Conservation (phyloP, 805 yeast genomes). For the Saccharomycopsis vini region DNA sequence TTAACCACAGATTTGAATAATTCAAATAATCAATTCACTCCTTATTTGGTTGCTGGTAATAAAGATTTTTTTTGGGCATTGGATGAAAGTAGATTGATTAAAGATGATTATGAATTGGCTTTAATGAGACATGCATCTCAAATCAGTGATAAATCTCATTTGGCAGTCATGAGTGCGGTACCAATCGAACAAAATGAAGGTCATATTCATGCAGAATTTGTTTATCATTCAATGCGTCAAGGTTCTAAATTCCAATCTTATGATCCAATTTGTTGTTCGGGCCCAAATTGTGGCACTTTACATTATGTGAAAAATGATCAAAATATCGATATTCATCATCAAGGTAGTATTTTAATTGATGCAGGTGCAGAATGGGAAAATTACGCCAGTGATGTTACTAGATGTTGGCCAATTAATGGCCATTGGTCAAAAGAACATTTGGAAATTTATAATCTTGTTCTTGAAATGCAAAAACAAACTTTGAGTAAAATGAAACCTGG, state of each 20-base stretch:
- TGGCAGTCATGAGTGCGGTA: slow-evolving; percentile 85
- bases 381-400: slow-evolving; percentile 88
- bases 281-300: slow-evolving; percentile 81
- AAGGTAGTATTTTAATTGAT: slow-evolving; percentile 70
- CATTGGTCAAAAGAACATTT: slow-evolving; percentile 84
- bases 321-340: slow-evolving; percentile 39
- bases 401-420: slow-evolving; percentile 90
- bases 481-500: slow-evolving; percentile 76
- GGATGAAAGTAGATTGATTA: slow-evolving; percentile 79
- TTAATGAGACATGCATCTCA: slow-evolving; percentile 72
- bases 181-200: slow-evolving; percentile 84
- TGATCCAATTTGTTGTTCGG: slow-evolving; percentile 94
- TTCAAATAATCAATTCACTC: slow-evolving; percentile 30
- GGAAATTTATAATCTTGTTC: slow-evolving; percentile 69
- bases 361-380: slow-evolving; percentile 97
- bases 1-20: slow-evolving; percentile 51
- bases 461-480: slow-evolving; percentile 71
- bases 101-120: slow-evolving; percentile 73
- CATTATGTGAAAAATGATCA: slow-evolving; percentile 84
- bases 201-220: slow-evolving; percentile 92
- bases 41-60: slow-evolving; percentile 36
- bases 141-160: slow-evolving; percentile 81
- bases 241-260: slow-evolving; percentile 86
- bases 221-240: slow-evolving; percentile 87
- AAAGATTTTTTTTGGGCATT: slow-evolving; percentile 56